phyloP scores from a whole-genome alignment of 1,139 yeast species.

The Scheffersomyces parashehatae region DNA sequence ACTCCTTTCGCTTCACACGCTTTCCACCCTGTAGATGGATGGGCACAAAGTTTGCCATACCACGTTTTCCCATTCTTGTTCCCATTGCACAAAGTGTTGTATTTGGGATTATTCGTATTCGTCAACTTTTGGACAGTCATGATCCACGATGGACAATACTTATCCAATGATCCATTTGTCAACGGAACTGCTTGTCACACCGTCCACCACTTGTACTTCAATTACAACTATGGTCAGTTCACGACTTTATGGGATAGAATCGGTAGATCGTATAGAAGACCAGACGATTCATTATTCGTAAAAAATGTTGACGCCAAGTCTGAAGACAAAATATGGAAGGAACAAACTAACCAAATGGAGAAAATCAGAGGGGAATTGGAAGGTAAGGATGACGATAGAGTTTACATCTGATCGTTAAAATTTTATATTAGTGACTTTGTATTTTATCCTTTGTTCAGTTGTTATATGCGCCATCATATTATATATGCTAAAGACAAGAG shows the following conservation, averaged over 20 bases:
- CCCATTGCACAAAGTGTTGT: conserved; percentile 88
- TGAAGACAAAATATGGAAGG: conserved; percentile 64
- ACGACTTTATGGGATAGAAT: conserved; percentile 97
- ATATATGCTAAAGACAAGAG: too few species aligned
- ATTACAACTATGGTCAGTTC: conserved; percentile 97
- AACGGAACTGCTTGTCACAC: conserved; percentile 99
- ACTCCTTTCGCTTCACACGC: conserved; percentile 99
- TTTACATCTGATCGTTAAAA: conserved; percentile 19
- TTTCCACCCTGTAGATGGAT: conserved; percentile 98
- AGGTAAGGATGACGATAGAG: conserved; percentile 62
- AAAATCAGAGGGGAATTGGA: conserved; percentile 77
- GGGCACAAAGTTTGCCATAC: conserved; percentile 87
- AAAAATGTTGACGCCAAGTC: conserved; percentile 47
- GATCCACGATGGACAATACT: conserved; percentile 97
- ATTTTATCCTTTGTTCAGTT: too few species aligned
- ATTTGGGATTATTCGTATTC: conserved; percentile 77
- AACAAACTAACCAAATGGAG: conserved; percentile 78
- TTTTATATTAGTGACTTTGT: not conserved
- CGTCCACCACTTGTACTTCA: conserved; percentile 92
- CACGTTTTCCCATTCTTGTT: conserved; percentile 87
- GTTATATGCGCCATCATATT: too few species aligned
- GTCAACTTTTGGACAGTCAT: conserved; percentile 98
- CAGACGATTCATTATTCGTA: conserved; percentile 83
- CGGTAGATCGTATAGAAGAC: conserved; percentile 90
- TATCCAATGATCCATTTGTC: conserved; percentile 89